phyloP scores from a whole-genome alignment of 805 yeast genomes.

The Cyberlindnera xylosilytica region DNA sequence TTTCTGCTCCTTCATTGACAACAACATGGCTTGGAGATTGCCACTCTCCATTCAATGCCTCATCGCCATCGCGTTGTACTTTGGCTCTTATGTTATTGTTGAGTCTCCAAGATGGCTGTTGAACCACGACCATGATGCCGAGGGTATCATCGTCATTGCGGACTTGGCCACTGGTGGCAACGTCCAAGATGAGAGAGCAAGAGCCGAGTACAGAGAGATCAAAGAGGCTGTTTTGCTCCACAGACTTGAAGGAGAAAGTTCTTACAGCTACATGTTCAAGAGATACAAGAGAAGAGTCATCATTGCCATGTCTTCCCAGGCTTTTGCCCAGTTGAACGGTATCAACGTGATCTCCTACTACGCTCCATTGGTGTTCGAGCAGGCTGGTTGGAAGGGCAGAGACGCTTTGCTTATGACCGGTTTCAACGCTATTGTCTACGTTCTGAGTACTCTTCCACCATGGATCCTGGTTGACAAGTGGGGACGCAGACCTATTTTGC shows the following conservation, averaged over 20 bases:
- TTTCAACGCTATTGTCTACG: slow-evolving; percentile 59
- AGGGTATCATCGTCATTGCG: slow-evolving; percentile 82
- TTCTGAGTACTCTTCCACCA: slow-evolving; percentile 74
- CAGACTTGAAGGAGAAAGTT: slow-evolving; percentile 75
- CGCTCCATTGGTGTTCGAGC: slow-evolving; percentile 91
- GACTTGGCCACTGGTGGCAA: slow-evolving; percentile 79
- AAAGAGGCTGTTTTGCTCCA: slow-evolving; percentile 76
- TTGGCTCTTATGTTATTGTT: slow-evolving; percentile 76
- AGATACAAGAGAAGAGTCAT: slow-evolving; percentile 74
- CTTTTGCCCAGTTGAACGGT: slow-evolving; percentile 92
- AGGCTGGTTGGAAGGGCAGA: slow-evolving; percentile 92
- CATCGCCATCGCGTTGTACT: slow-evolving; percentile 62
- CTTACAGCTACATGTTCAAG: slow-evolving; percentile 72
- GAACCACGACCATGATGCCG: slow-evolving; percentile 74
- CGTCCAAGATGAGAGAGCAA: slow-evolving; percentile 64
- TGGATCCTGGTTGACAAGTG: slow-evolving; percentile 88
- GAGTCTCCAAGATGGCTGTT: slow-evolving; percentile 91
- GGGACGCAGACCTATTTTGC: slow-evolving; percentile 86
- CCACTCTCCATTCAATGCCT: slow-evolving; percentile 76
- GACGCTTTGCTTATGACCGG: slow-evolving; percentile 91
- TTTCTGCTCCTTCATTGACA: slow-evolving; percentile 59
- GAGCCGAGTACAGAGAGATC: slow-evolving; percentile 71
- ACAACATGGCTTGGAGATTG: slow-evolving; percentile 69
- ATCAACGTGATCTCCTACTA: slow-evolving; percentile 90
- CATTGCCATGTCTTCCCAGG: slow-evolving; percentile 86